phyloP scores from a whole-genome alignment of 2,329 filamentous ascomycete species.

The Diaporthe citriasiana region DNA sequence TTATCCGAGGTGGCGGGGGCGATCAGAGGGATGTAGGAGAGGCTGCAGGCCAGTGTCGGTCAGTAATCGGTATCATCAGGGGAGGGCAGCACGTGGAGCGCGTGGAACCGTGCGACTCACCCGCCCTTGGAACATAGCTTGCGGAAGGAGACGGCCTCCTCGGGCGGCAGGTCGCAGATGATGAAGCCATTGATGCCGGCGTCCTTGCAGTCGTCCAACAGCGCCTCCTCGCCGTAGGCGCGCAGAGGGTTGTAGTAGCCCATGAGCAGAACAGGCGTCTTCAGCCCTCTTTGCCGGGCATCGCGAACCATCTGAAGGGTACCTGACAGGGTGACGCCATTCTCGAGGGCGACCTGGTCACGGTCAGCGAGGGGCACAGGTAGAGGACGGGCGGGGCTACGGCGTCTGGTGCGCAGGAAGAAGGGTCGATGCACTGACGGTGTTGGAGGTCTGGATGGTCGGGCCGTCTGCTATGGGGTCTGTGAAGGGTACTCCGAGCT shows the following conservation, averaged over 20 bases:
- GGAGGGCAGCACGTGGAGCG: not conserved
- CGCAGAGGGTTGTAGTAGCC: conserved; percentile 98
- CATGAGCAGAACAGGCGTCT: conserved; percentile 91
- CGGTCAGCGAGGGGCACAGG: conserved; percentile 22
- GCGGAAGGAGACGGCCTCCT: conserved; percentile 94
- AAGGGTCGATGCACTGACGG: conserved; percentile 63
- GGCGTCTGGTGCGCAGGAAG: not conserved
- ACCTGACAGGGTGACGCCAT: conserved; percentile 86
- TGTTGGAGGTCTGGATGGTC: conserved; percentile 96
- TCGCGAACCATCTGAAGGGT: conserved; percentile 88
- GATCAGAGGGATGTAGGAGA: conserved; percentile 97
- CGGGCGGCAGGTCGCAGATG: conserved; percentile 93
- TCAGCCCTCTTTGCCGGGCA: conserved; percentile 82
- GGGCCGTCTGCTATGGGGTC: conserved; percentile 98
- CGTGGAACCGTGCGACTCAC: conserved; percentile 59
- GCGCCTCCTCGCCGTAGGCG: conserved; percentile 91
- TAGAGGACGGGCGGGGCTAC: conserved; percentile 7
- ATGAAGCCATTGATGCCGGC: conserved; percentile 97
- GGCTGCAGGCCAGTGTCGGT: conserved; percentile 59
- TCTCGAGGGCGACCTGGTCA: conserved; percentile 76
- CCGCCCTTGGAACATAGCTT: conserved; percentile 84
- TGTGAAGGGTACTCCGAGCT: conserved; percentile 96
- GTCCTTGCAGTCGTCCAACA: conserved; percentile 86
- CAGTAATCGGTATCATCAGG: not conserved
- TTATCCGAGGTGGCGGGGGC: conserved; percentile 92